Conservation (phyloP, 805 yeast species). For the Wickerhamomyces strasburgensis region DNA sequence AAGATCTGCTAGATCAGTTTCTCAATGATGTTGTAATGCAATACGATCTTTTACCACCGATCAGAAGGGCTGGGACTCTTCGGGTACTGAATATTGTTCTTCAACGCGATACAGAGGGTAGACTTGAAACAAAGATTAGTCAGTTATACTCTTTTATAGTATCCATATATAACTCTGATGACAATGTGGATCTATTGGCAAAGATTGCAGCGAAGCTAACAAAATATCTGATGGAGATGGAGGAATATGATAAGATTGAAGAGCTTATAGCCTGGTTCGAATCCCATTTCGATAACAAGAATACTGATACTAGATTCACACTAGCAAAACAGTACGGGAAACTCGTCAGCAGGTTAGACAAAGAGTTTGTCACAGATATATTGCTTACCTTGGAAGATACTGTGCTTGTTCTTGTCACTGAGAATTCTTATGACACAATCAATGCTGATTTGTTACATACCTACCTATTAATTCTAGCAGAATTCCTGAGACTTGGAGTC, state of each 20-base stretch:
- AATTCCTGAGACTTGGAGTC: conserved; percentile 20
- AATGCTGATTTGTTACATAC: conserved; percentile 31
- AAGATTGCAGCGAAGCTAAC: conserved; percentile 24
- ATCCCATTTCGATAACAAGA: conserved; percentile 39
- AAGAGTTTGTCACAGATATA: conserved; percentile 38
- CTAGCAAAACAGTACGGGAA: conserved; percentile 63
- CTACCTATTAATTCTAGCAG: conserved; percentile 32
- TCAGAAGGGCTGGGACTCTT: too few species aligned
- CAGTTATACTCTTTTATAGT: neutral
- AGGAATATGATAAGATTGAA: conserved; percentile 33
- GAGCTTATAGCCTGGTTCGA: conserved; percentile 45
- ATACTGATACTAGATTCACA: conserved; percentile 55
- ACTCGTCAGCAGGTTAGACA: conserved; percentile 32
- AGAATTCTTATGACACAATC: conserved; percentile 28
- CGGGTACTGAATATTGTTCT: conserved; percentile 19
- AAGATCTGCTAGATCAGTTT: conserved; percentile 9
- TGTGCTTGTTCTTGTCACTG: conserved; percentile 22
- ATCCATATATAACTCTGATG: conserved; percentile 2
- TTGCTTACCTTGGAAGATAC: conserved; percentile 24
- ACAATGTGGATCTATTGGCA: conserved; percentile 13
- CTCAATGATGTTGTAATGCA: conserved; percentile 6
- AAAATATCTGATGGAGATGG: conserved; percentile 11
- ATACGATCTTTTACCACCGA: conserved; percentile 15
- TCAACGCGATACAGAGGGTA: conserved; percentile 17
- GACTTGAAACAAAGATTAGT: neutral